Evolutionary conservation across 2,329 filamentous ascomycete genomes (phyloP), one percentile per base, ranked within the genome.

Genomic region (Botrytis sinoallii): DNA sequence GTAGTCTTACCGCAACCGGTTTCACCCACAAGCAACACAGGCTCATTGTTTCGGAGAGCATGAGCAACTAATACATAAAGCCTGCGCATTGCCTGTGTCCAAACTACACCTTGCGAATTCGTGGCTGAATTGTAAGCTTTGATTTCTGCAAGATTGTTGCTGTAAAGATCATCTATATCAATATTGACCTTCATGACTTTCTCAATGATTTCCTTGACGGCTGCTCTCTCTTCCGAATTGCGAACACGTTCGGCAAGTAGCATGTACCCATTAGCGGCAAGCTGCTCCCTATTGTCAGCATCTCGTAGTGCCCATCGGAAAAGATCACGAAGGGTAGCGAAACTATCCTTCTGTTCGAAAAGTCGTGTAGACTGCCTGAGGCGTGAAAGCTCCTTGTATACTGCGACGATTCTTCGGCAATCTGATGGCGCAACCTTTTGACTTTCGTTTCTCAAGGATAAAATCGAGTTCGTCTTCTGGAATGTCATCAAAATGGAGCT

Each of bases 1-100:
- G 95, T 98, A 0, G 96, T 99, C 84, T 99, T 99, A 75, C 97
- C 96, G 80, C 95, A 98, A 9, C 96, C 96, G 29, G 96, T 99
- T 81, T 99, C 97, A 75, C 96, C 96, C 20, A 99, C 94, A 8
- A 99, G 86, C 32, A 99, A 86, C 4, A 99, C 93, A 0, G 96
- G 96, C 81, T 99, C 96, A 75, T 97, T 94, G 80, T 98, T 96
- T 40, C 89, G 88, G 74, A 99, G 85, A 1, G 96, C 96, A 78
- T 93, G 88, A 8, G 92, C 90, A n/a, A 99, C 94, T 20, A 99
- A 86, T 10, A 97, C 90, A 80, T 95, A 98, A 0, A 99, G 86
- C 70, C 96, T 89, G 25, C 94, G 91, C 95, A 99, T 99, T 0
- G 95, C 94, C 76, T 90, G 90, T 0, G 96, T 99, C 96, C 96